A percentile compares a stretch with the other conserved stretches of the same genome.
Conservation (phyloP, 2,329 filamentous ascomycete genomes). For the Coniochaeta sp. region DNA sequence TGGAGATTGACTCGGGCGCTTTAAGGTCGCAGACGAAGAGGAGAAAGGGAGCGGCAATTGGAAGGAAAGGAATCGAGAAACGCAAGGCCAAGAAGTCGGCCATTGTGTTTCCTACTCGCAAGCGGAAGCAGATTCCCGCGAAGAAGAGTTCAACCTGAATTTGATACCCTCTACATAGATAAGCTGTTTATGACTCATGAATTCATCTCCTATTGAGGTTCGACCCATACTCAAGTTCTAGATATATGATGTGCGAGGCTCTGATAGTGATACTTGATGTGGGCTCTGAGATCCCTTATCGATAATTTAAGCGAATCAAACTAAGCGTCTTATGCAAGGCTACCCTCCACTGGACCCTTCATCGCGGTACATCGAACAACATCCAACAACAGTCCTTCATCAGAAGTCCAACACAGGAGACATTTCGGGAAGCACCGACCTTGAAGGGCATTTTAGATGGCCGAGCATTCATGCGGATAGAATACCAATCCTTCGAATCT, state of each 20-base stretch:
- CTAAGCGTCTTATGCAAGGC: background rate
- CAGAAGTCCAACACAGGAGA: background rate
- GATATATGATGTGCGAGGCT: background rate
- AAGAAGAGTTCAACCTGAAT: conserved; percentile 20
- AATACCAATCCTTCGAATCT: conserved; percentile 2
- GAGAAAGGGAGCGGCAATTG: conserved; percentile 23
- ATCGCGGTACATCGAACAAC: background rate
- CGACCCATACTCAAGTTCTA: too few relatives aligned
- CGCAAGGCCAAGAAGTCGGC: conserved; percentile 45
- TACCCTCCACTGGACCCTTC: background rate
- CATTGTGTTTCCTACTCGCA: conserved; percentile 55
- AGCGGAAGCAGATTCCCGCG: conserved; percentile 39
- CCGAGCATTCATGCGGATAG: conserved; percentile 6
- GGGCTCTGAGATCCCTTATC: background rate
- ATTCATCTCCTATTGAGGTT: background rate
- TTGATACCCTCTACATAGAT: background rate
- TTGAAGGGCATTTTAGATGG: background rate
- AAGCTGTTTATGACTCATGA: background rate
- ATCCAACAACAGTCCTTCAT: background rate
- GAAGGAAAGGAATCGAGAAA: conserved; percentile 51
- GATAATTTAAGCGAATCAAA: background rate
- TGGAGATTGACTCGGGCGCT: conserved; percentile 47
- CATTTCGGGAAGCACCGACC: background rate
- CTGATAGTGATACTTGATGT: background rate
- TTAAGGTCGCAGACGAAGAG: conserved; percentile 20